A percentile compares a stretch with the other conserved stretches of the same genome.
Evolutionary conservation across 176 grass and related monocot species (phyloP).

Genomic region (Stipa capillata): DNA sequence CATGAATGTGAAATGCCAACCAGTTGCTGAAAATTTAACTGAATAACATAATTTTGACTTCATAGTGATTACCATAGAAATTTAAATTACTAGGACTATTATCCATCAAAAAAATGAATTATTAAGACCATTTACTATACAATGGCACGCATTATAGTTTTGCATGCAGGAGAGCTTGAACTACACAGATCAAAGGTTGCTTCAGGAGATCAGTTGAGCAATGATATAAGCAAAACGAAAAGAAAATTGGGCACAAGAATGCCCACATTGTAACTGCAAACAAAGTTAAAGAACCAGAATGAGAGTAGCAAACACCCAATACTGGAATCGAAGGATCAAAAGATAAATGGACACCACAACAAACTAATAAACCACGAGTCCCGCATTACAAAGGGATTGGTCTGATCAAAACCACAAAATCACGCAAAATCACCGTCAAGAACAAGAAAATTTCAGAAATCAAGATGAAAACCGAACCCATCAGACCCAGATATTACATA

Average conservation of each 20-base stretch:
- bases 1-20: background rate
- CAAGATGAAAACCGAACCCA: background rate
- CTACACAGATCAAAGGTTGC: background rate
- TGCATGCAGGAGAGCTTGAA: background rate
- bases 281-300: background rate
- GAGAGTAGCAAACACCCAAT: background rate
- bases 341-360: background rate
- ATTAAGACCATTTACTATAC: background rate
- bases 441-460: background rate
- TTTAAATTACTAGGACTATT: background rate
- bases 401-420: background rate
- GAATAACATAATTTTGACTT: background rate
- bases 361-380: background rate
- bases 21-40: background rate
- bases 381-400: background rate
- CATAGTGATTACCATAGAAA: background rate
- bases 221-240: background rate
- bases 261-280: background rate
- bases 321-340: background rate
- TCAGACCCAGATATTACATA: background rate
- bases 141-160: background rate
- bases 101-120: background rate
- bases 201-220: background rate
- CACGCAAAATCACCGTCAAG: background rate
- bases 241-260: background rate